phyloP scores from a whole-genome alignment of 192 early-diverging fungal species.

The Diversispora epigaea region DNA sequence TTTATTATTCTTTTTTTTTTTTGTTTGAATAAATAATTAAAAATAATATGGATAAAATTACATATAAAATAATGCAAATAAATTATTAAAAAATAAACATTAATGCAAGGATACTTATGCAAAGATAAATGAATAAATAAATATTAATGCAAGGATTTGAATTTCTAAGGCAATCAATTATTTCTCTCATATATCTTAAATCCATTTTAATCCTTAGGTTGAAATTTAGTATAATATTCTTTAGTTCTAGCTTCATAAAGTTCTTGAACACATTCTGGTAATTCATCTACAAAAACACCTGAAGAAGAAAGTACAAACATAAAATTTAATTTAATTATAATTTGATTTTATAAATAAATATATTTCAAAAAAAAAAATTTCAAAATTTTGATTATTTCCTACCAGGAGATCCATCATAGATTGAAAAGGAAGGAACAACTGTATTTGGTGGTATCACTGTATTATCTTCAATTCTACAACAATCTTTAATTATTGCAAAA shows the following conservation, averaged over 20 bases:
- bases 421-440: slow-evolving; percentile 88
- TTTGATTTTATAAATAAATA: neutral
- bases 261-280: slow-evolving; percentile 87
- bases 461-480: slow-evolving; percentile 83
- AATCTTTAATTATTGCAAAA: slow-evolving; percentile 96
- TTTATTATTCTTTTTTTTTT: neutral
- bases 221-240: slow-evolving; percentile 76
- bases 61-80: too few relatives aligned
- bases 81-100: too few relatives aligned
- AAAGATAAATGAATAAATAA: too few relatives aligned
- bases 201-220: slow-evolving; percentile 38
- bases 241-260: slow-evolving; percentile 73
- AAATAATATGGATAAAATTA: too few relatives aligned
- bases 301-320: neutral
- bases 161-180: too few relatives aligned
- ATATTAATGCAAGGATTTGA: too few relatives aligned
- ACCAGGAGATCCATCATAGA: slow-evolving; percentile 86
- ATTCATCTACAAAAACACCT: slow-evolving; percentile 70
- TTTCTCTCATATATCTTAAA: too few relatives aligned
- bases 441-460: slow-evolving; percentile 89
- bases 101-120: too few relatives aligned
- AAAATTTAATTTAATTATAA: neutral
- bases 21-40: neutral
- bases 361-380: slow-evolving; percentile 2
- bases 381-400: slow-evolving; percentile 17